Base-by-base conservation (phyloP, 768 basidiomycete genomes). In the Amanita subjunquillea region DNA sequence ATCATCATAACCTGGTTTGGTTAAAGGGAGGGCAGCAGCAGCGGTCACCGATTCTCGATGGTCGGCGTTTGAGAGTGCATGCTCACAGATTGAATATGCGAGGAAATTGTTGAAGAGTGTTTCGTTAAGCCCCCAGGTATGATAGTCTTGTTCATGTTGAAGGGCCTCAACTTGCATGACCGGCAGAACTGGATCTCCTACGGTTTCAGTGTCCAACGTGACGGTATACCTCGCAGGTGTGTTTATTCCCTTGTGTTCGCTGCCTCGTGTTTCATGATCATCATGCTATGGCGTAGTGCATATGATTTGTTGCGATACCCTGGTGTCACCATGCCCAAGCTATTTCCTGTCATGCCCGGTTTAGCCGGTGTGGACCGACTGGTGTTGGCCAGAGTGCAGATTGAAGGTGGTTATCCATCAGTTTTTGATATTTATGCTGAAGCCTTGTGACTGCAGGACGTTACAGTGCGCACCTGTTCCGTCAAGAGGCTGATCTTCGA, bases 401-500 rank as follows among this genome's bases (percentile, higher is more conserved):
- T 85, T 42, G 89, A 92, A 54, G 87, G 90, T 85, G 55, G 52
- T 70, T 60, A 7, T 15, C 20, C 38, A 34, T n/a, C 29, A n/a
- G 20, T 9, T 52, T 34, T 23, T n/a, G 13, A 15, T 4, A 39
- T 20, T 54, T 34, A 8, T 40, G 40, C 54, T 34, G 25, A 46
- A 27, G 15, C 9, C 37, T 8, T 10, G 38, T 46, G 47, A 36
- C 10, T 25, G 54, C 50, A 87, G 85, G 79, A 0, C 72, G 69
- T 39, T 90, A 90, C 57, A 69, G 71, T 32, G 72, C 76, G 0
- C 82, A 87, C 58, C 70, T 91, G 4, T 59, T 64, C 13, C 80
- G 91, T 4, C 91, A 94, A 70, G 73, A 75, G 46, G 85, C 84
- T 2, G 90, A 94, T 60, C 65, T 94, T 3, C 75, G 75, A 1